phyloP scores from a whole-genome alignment of 225 moss, liverwort and hornwort genomes.

The Ulota crispa region DNA sequence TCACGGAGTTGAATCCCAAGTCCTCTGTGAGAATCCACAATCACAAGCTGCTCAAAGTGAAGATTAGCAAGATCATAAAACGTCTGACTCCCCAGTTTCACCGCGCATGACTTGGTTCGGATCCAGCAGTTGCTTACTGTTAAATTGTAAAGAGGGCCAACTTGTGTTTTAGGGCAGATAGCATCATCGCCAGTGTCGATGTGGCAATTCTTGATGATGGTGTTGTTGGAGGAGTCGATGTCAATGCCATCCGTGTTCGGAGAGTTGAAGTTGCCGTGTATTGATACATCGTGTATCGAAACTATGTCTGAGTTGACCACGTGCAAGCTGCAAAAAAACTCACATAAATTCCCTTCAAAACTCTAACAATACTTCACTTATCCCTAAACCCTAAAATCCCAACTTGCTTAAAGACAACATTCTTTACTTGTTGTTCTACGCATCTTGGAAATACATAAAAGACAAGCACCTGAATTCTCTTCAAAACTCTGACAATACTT shows the following conservation, averaged over 20 bases:
- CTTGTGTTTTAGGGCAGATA: slow-evolving; percentile 66
- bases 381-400: no score
- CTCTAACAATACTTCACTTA: no score
- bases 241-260: slow-evolving; percentile 97
- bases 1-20: slow-evolving; percentile 85
- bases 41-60: slow-evolving; percentile 67
- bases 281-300: slow-evolving; percentile 58
- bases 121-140: slow-evolving; percentile 84
- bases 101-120: slow-evolving; percentile 83
- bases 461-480: background rate
- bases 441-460: slow-evolving; percentile 30
- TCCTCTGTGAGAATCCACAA: slow-evolving; percentile 83
- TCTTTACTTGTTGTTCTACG: no score
- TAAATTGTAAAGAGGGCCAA: slow-evolving; percentile 64
- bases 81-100: slow-evolving; percentile 77
- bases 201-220: slow-evolving; percentile 64
- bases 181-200: slow-evolving; percentile 93
- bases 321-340: slow-evolving; percentile 64
- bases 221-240: slow-evolving; percentile 91
- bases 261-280: slow-evolving; percentile 79
- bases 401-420: background rate
- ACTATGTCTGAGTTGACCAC: slow-evolving; percentile 55
- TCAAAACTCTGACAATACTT: background rate
- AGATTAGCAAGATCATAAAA: slow-evolving; percentile 55
- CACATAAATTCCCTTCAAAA: background rate